These are phyloP conservation scores for Silene coronaria DNA, from an alignment of 179 eudicot species.

Conservation along the genomic window DNA sequence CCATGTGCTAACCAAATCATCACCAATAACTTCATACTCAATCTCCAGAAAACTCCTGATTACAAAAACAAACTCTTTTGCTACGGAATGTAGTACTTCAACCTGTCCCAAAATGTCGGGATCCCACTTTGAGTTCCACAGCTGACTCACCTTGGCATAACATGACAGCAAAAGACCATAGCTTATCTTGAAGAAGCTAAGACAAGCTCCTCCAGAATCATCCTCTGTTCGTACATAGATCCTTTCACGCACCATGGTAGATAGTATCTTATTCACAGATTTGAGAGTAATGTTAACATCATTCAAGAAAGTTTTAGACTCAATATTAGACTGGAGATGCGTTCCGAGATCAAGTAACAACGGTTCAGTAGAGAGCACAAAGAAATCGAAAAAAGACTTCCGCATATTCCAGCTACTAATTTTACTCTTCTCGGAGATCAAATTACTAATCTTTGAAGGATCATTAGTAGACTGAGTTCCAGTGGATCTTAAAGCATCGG, in stretches of 20 bases:
- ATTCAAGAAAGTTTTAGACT: conserved; percentile 29
- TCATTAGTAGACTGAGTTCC: conserved; percentile 25
- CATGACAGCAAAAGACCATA: conserved; percentile 45
- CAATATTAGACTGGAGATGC: conserved; percentile 39
- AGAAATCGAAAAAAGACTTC: conserved; percentile 62
- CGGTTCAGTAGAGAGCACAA: conserved; percentile 67
- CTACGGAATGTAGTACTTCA: conserved; percentile 32
- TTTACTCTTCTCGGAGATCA: conserved; percentile 31
- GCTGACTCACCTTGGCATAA: conserved; percentile 36
- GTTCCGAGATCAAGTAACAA: conserved; percentile 42
- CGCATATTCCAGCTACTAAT: conserved; percentile 39
- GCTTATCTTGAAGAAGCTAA: conserved; percentile 58
- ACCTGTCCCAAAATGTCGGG: conserved; percentile 14
- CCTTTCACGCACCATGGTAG: conserved; percentile 45
- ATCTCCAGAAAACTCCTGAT: conserved; percentile 54
- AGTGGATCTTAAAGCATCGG: conserved; percentile 29
- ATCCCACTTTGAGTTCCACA: conserved; percentile 32
- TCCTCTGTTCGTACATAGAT: conserved; percentile 67
- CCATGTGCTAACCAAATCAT: conserved; percentile 77
- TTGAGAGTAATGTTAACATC: conserved; percentile 39
- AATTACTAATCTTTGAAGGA: conserved; percentile 19
- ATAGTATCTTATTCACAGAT: conserved; percentile 52
- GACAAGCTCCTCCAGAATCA: conserved; percentile 60
- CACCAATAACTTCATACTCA: conserved; percentile 77
- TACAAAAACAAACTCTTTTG: conserved; percentile 52